Base-by-base conservation (phyloP, 495 filamentous ascomycete genomes). In the Penicillium riverlandense region DNA sequence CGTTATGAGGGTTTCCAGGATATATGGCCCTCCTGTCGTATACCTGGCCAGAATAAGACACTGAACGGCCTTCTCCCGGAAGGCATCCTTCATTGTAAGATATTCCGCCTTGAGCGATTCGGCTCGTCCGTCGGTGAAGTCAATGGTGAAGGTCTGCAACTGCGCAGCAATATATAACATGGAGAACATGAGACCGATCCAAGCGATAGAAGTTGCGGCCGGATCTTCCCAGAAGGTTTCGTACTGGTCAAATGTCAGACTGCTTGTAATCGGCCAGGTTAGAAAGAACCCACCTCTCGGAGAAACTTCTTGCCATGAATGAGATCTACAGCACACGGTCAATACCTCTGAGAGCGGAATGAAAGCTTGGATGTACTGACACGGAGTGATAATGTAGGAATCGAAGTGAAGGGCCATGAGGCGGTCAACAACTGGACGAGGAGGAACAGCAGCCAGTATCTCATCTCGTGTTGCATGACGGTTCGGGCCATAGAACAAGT, bases 171-270 rank as follows among this genome's bases (percentile, higher is more conserved):
- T 44, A 30, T 51, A 58, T 8, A 60, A 49, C 34, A 65, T 65
- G 32, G 49, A 50, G 48, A 63, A 68, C 4, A 65, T 38, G 12
- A 66, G 49, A 4, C 58, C 55, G 10, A 61, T 37, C 63, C 65
- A 66, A n/a, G 48, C 35, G 2, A 61, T 43, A 6, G 61, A 36
- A 5, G 46, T 41, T 2, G 6, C 31, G 0, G 37, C 46, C 0
- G 54, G 57, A 35, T 62, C 42, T 14, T 46, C 40, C 64, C 64
- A 67, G 47, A 69, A 69, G 6, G 38, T 36, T 13, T 63, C 55
- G 40, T 67, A 69, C 52, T 61, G 29, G 15, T 37, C 8, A 22
- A 32, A 39, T 52, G 2, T 43, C 4, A 22, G 22, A 22, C 22
- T 22, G 22, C 22, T 6, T 22, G 22, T 36, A 32, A 7, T 12